These are phyloP conservation scores for Sarocladiaceae sp. DNA, from an alignment of 2,329 filamentous ascomycete genomes.

Conservation along the genomic window DNA sequence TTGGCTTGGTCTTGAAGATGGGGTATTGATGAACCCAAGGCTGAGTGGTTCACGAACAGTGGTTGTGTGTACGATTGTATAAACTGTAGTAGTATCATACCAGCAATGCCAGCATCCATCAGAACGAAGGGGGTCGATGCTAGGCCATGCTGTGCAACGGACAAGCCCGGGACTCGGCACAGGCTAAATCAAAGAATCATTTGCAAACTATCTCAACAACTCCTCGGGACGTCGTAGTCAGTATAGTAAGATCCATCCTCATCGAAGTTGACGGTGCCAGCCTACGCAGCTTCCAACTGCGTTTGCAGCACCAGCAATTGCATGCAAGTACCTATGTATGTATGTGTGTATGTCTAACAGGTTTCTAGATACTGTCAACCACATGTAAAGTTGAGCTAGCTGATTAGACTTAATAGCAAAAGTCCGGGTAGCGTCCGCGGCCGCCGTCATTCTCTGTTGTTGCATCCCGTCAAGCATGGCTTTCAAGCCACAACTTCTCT, in stretches of 20 bases:
- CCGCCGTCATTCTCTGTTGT: not conserved
- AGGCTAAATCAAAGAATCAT: slow-evolving; percentile 1
- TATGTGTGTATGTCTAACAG: not conserved
- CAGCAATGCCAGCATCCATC: not conserved
- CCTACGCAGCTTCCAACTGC: too few species aligned
- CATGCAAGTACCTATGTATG: not conserved
- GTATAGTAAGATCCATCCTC: not conserved
- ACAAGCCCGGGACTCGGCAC: slow-evolving; percentile 4
- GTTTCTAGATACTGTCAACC: too few species aligned
- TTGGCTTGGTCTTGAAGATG: not conserved
- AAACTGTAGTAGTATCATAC: slow-evolving; percentile 7
- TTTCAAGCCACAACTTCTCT: not conserved
- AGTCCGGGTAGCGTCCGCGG: slow-evolving; percentile 4
- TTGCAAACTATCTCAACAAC: not conserved
- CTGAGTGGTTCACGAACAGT: not conserved
- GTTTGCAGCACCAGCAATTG: too few species aligned
- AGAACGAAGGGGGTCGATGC: not conserved
- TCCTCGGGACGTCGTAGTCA: not conserved
- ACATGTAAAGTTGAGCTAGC: too few species aligned
- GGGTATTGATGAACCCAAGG: not conserved
- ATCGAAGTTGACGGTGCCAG: not conserved
- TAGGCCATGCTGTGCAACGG: not conserved
- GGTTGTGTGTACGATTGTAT: slow-evolving; percentile 8
- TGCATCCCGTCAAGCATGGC: not conserved
- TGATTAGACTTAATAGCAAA: too few species aligned